Evolutionary conservation across 805 yeast genomes (phyloP), one percentile per base, ranked within the genome.

Genomic region (Barnettozyma vustinii): DNA sequence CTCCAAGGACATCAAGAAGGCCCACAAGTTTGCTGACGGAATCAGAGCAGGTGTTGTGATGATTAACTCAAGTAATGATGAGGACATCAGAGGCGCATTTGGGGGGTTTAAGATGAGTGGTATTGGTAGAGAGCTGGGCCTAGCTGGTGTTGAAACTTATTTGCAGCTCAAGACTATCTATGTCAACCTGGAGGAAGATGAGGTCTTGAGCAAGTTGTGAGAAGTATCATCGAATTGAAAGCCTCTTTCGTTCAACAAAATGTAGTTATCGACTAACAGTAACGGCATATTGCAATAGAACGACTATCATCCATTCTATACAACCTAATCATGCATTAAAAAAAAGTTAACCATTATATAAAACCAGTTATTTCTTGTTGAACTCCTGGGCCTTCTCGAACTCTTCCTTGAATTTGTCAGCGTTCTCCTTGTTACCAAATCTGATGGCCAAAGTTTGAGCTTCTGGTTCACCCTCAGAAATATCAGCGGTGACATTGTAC

Each of bases 371-470:
- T 45, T 68, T 66, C 71, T 82, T 79, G 76, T 87, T 86, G 46
- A 70, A 58, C 55, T 75, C 75, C 74, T 87, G 90, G 55, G 97
- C 96, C 63, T 79, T 77, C 70, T 83, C 95, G 63, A 94, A 94
- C 69, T 83, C 83, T 68, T 85, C 92, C 75, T 94, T 94, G 79
- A 94, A 94, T 65, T 86, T 81, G 62, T 92, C 96, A 61, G 99
- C 99, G 64, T 90, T 86, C 71, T 87, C 95, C 72, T 87, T 86
- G 72, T 76, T 80, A 57, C 92, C 94, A 64, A 94, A 94, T 71
- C 99, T 85, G 59, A 94, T 91, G 53, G 99, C 99, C 70, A 94
- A 81, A 47, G 97, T 92, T 72, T 83, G 89, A 42, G 97, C 96
- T 74, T 91, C 97, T 43, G 98, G 87, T 64, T 77, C 90, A 58